A percentile compares a stretch with the other conserved stretches of the same genome.
Conservation (phyloP, 306 rosid species). For the Coriaria nepalensis region DNA sequence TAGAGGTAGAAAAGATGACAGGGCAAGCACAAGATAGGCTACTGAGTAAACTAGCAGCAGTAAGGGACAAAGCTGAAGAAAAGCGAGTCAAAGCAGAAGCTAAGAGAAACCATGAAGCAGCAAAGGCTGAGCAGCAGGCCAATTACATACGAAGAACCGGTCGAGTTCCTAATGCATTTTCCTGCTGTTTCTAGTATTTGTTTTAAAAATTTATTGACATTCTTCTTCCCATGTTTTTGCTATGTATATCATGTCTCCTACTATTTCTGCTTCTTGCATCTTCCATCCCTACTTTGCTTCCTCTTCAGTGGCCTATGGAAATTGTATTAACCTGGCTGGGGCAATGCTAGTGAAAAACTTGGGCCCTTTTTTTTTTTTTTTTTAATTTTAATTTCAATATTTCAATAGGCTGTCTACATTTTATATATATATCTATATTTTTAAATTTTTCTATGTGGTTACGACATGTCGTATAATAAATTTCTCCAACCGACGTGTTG, state of each 20-base stretch:
- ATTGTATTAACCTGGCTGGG: no score
- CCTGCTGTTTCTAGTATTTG: conserved; percentile 62
- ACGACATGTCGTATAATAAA: no score
- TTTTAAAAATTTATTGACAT: conserved; percentile 20
- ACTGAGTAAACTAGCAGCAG: conserved; percentile 67
- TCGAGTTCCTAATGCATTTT: conserved; percentile 52
- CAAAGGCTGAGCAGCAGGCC: conserved; percentile 67
- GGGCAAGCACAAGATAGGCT: conserved; percentile 67
- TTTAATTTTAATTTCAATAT: no score
- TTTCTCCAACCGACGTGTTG: no score
- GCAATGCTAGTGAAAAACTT: no score
- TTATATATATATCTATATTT: no score
- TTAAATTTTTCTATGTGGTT: no score
- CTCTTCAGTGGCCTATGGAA: no score
- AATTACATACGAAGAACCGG: conserved; percentile 73
- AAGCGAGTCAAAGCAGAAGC: conserved; percentile 76
- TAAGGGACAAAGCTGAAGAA: conserved; percentile 80
- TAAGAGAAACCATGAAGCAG: conserved; percentile 53
- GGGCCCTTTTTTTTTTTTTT: no score
- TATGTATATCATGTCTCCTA: not conserved
- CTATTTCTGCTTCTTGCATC: conserved; percentile 3
- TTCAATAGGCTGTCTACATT: no score
- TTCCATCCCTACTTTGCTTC: no score
- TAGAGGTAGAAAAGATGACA: conserved; percentile 69
- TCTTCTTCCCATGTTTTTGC: not conserved